Conservation (phyloP, 2,329 filamentous ascomycete species). For the Cytospora piceae region DNA sequence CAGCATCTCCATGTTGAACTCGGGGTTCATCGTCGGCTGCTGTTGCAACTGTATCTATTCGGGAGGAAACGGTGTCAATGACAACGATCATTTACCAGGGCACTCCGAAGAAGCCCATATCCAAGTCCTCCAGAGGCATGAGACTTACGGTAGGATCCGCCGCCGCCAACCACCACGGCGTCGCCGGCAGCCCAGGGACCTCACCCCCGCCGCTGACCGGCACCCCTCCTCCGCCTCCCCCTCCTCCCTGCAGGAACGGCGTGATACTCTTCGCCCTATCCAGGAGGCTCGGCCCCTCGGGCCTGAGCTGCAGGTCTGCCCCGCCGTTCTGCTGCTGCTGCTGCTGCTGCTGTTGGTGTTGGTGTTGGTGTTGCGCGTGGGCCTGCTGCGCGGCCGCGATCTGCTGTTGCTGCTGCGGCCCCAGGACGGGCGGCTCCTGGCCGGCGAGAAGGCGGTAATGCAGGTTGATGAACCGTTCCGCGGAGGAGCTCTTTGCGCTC, state of each 20-base stretch:
- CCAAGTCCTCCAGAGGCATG: slow-evolving; percentile 24
- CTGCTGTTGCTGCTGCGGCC: slow-evolving; percentile 37
- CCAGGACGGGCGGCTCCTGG: slow-evolving; percentile 50
- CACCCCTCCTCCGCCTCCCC: background rate
- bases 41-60: slow-evolving; percentile 36
- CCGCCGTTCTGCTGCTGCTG: slow-evolving; percentile 22
- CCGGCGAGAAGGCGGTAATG: slow-evolving; percentile 61
- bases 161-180: slow-evolving; percentile 36
- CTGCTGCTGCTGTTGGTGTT: slow-evolving; percentile 17
- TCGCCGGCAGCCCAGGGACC: slow-evolving; percentile 29
- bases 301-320: slow-evolving; percentile 13
- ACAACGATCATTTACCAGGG: slow-evolving; percentile 7
- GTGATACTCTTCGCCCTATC: slow-evolving; percentile 30
- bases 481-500: slow-evolving; percentile 60
- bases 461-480: slow-evolving; percentile 62
- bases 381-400: slow-evolving; percentile 32
- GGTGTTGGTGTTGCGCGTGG: slow-evolving; percentile 17
- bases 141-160: slow-evolving; percentile 32
- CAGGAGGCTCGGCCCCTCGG: slow-evolving; percentile 26
- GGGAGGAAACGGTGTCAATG: background rate
- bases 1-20: slow-evolving; percentile 57
- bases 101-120: slow-evolving; percentile 13
- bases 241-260: slow-evolving; percentile 25
- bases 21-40: slow-evolving; percentile 47
- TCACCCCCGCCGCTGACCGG: slow-evolving; percentile 22